A percentile compares a stretch with the other conserved stretches of the same genome.
Conservation (phyloP, 2,329 filamentous ascomycete genomes). For the Colletotrichum cordylinicola region DNA sequence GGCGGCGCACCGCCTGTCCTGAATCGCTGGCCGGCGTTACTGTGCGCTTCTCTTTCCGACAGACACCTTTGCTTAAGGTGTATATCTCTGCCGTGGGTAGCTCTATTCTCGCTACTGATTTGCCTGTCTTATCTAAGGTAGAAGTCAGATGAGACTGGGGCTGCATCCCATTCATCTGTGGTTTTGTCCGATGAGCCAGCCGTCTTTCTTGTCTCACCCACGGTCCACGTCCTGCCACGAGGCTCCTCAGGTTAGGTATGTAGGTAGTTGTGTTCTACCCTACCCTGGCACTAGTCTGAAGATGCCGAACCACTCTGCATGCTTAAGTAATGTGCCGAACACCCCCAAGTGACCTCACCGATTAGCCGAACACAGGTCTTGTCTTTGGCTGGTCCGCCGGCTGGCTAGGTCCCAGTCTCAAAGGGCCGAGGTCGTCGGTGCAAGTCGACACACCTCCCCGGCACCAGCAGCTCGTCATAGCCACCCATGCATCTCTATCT, state of each 20-base stretch:
- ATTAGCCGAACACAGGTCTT: conserved; percentile 10
- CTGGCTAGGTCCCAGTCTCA: not conserved
- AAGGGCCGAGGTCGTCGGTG: conserved; percentile 11
- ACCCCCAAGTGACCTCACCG: not conserved
- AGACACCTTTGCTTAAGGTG: not conserved
- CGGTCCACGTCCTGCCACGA: not conserved
- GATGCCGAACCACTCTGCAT: not conserved
- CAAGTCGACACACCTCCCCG: not conserved
- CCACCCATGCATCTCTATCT: not conserved
- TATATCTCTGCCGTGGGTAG: not conserved
- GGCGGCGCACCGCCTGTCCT: not conserved
- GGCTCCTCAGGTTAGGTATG: not conserved
- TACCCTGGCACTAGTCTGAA: too few relatives aligned
- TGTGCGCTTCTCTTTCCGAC: not conserved
- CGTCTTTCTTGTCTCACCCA: not conserved
- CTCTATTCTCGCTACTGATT: not conserved
- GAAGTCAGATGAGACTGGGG: not conserved
- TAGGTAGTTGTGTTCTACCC: too few relatives aligned
- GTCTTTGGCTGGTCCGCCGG: not conserved
- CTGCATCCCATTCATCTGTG: not conserved
- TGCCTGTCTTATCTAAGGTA: not conserved
- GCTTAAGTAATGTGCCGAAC: not conserved
- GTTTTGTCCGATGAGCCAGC: not conserved
- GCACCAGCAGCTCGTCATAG: not conserved
- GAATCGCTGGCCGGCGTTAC: not conserved